These are phyloP conservation scores for Fistulinella cinereoalba DNA, from an alignment of 1,284 basidiomycete species.

Conservation along the genomic window DNA sequence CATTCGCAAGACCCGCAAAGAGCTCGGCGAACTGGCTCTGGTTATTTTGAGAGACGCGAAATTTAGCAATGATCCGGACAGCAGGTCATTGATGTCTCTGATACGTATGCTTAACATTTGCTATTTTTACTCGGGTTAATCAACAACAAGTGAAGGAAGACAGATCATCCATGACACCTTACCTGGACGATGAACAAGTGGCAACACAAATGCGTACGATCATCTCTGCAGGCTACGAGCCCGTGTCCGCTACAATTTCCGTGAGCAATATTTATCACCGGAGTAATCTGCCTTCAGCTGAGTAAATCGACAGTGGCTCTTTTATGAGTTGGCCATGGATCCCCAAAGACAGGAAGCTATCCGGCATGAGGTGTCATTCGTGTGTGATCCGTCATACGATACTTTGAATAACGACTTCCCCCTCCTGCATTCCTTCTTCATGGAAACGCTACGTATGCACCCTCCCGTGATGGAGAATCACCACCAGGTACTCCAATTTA, in stretches of 20 bases:
- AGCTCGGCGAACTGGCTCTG: slow-evolving; percentile 49
- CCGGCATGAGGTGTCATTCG: slow-evolving; percentile 45
- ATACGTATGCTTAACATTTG: slow-evolving; percentile 41
- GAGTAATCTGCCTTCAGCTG: slow-evolving; percentile 3
- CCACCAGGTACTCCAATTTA: slow-evolving; percentile 44
- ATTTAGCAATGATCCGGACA: slow-evolving; percentile 39
- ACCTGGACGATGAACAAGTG: slow-evolving; percentile 47
- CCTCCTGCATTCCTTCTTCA: slow-evolving; percentile 52
- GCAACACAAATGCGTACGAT: slow-evolving; percentile 58
- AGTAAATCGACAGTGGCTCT: slow-evolving; percentile 49
- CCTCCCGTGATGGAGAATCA: slow-evolving; percentile 60
- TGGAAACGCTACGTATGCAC: slow-evolving; percentile 57
- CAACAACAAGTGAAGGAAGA: slow-evolving; percentile 42
- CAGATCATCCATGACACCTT: slow-evolving; percentile 28
- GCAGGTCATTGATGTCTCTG: slow-evolving; percentile 47
- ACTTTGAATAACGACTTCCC: slow-evolving; percentile 46
- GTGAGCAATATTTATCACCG: slow-evolving; percentile 32
- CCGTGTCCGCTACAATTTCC: slow-evolving; percentile 52
- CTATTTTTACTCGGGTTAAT: slow-evolving; percentile 6
- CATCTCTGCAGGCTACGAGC: slow-evolving; percentile 63
- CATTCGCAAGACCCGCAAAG: slow-evolving; percentile 48
- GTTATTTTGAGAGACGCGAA: slow-evolving; percentile 54
- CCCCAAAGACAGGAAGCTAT: slow-evolving; percentile 45
- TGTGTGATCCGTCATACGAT: slow-evolving; percentile 48
- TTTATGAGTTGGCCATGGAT: slow-evolving; percentile 55